phyloP scores from a whole-genome alignment of 2,329 filamentous ascomycete species.

The Aspergillus sojae region DNA sequence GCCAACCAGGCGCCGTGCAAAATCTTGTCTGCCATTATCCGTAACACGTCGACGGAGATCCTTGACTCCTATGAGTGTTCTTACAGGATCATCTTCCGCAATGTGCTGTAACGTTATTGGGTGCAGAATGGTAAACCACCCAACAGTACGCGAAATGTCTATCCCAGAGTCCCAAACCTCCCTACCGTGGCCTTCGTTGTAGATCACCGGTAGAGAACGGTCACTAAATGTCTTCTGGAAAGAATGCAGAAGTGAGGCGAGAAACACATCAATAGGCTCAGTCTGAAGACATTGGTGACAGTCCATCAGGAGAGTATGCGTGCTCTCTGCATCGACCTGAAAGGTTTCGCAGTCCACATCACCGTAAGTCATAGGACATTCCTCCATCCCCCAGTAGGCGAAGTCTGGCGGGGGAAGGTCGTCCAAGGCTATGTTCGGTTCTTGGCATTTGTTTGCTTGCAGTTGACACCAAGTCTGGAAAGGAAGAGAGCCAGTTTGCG shows the following conservation, averaged over 20 bases:
- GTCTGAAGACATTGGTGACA: constrained; percentile 38
- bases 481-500: constrained; percentile 32
- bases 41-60: constrained; percentile 40
- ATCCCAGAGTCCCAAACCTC: constrained; percentile 50
- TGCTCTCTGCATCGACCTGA: constrained; percentile 32
- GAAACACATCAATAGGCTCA: constrained; percentile 41
- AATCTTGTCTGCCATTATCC: constrained; percentile 44
- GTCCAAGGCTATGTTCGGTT: constrained; percentile 17
- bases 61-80: constrained; percentile 41
- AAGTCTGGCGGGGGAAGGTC: constrained; percentile 34
- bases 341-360: constrained; percentile 39
- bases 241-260: constrained; percentile 44
- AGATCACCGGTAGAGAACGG: constrained; percentile 44
- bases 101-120: constrained; percentile 42
- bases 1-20: constrained; percentile 36
- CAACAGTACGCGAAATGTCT: constrained; percentile 53
- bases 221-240: constrained; percentile 49
- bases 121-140: constrained; percentile 56
- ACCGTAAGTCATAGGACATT: constrained; percentile 35
- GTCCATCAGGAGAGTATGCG: constrained; percentile 31
- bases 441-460: constrained; percentile 30
- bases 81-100: constrained; percentile 29
- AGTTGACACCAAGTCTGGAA: constrained; percentile 42
- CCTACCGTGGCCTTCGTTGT: constrained; percentile 54
- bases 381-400: constrained; percentile 39